Conservation (phyloP, 2,329 filamentous ascomycete species). For the Xylariaceae sp. region DNA sequence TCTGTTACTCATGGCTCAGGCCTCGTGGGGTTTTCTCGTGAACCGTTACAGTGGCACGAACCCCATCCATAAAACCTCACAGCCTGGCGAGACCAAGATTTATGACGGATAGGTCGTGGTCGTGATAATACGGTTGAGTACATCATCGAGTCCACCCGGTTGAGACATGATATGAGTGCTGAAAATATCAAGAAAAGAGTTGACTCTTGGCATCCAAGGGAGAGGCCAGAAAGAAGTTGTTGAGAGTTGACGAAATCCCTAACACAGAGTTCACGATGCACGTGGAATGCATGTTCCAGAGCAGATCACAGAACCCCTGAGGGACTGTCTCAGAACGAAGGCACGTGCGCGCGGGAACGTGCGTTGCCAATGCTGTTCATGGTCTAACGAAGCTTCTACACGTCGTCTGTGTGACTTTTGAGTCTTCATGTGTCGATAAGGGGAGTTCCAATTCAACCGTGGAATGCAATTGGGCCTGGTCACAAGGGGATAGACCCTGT, state of each 20-base stretch:
- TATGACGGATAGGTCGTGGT: neutral
- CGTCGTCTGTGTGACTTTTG: neutral
- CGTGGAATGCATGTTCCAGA: neutral
- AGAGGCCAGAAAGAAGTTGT: neutral
- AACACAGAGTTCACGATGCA: neutral
- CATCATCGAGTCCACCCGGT: too few relatives aligned
- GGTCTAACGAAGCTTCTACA: neutral
- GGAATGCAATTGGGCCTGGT: neutral
- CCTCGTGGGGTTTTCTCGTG: neutral
- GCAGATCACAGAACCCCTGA: neutral
- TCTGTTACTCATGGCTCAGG: neutral
- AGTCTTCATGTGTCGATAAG: neutral
- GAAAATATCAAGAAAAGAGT: too few relatives aligned
- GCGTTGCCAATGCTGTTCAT: neutral
- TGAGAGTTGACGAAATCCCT: neutral
- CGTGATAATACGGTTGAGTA: too few relatives aligned
- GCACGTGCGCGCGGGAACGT: neutral
- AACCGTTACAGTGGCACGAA: neutral
- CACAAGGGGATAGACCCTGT: neutral
- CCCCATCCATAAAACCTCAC: neutral
- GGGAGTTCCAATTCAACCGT: neutral
- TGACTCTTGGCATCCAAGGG: too few relatives aligned
- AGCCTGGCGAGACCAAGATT: neutral
- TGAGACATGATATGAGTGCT: too few relatives aligned
- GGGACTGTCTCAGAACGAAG: neutral